Percentiles rank a stretch among this genome's conserved stretches.
These are phyloP conservation scores for Orbilia blumenaviensis DNA, from an alignment of 2,329 filamentous ascomycete genomes.

Conservation along the genomic window DNA sequence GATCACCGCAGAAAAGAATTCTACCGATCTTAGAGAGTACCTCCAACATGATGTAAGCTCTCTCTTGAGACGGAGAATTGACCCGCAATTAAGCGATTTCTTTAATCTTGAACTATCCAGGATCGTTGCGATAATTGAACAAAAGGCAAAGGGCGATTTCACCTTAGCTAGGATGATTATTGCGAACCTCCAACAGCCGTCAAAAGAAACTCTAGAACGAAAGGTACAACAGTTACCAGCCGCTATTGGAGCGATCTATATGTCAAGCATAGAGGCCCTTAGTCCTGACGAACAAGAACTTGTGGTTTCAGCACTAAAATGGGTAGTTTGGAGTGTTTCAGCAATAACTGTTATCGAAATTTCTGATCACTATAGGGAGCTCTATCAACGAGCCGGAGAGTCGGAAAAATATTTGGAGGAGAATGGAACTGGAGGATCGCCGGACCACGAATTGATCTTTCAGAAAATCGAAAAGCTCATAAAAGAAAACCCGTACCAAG, in stretches of 20 bases:
- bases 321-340: slow-evolving; percentile 32
- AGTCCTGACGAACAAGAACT: slow-evolving; percentile 40
- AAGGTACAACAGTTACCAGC: slow-evolving; percentile 23
- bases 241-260: slow-evolving; percentile 40
- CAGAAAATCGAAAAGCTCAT: not conserved
- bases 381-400: not conserved
- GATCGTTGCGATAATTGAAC: slow-evolving; percentile 22
- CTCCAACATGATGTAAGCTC: slow-evolving; percentile 22
- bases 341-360: slow-evolving; percentile 30
- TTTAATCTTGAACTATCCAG: slow-evolving; percentile 29
- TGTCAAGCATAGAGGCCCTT: slow-evolving; percentile 30
- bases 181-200: slow-evolving; percentile 33
- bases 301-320: slow-evolving; percentile 24
- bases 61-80: slow-evolving; percentile 20
- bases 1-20: slow-evolving; percentile 29
- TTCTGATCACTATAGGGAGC: slow-evolving; percentile 31
- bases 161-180: slow-evolving; percentile 33
- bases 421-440: too few species aligned
- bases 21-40: slow-evolving; percentile 15
- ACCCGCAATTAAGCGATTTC: slow-evolving; percentile 4
- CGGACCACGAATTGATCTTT: not conserved
- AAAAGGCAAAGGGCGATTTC: slow-evolving; percentile 42
- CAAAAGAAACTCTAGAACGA: slow-evolving; percentile 28
- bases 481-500: slow-evolving; percentile 12
- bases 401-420: too few species aligned